phyloP scores from a whole-genome alignment of 805 yeast genomes.

The Myxozyma neglecta region DNA sequence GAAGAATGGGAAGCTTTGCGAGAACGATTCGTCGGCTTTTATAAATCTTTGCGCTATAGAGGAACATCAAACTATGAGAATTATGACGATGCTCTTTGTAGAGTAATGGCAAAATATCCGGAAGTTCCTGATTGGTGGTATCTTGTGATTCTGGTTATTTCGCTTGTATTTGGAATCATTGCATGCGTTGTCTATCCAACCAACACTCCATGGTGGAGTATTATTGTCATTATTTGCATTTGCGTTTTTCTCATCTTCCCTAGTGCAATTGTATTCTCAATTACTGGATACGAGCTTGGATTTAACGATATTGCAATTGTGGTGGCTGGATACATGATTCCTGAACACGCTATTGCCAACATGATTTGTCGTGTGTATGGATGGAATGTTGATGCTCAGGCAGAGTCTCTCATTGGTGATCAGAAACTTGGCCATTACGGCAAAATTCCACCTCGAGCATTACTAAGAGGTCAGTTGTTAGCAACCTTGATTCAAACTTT shows the following conservation, averaged over 20 bases:
- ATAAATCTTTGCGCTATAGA: slow-evolving; percentile 25
- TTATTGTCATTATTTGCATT: slow-evolving; percentile 56
- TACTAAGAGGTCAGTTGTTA: slow-evolving; percentile 53
- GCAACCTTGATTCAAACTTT: slow-evolving; percentile 50
- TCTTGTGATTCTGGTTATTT: slow-evolving; percentile 46
- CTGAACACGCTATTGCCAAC: slow-evolving; percentile 35
- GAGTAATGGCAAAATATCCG: slow-evolving; percentile 55
- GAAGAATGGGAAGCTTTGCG: slow-evolving; percentile 40
- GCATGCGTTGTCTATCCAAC: slow-evolving; percentile 45
- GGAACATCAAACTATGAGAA: background rate
- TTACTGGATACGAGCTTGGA: slow-evolving; percentile 60
- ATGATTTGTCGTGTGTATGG: slow-evolving; percentile 18
- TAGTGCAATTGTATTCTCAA: slow-evolving; percentile 59
- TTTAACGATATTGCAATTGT: slow-evolving; percentile 42
- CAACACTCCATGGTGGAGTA: slow-evolving; percentile 63
- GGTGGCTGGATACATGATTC: slow-evolving; percentile 42
- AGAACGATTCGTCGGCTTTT: background rate
- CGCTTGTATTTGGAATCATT: slow-evolving; percentile 39
- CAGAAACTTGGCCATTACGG: slow-evolving; percentile 66
- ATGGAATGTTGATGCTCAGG: slow-evolving; percentile 43
- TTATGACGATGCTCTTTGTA: slow-evolving; percentile 42
- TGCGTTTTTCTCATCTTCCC: slow-evolving; percentile 60
- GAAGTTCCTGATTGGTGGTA: slow-evolving; percentile 81
- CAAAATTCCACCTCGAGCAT: slow-evolving; percentile 60
- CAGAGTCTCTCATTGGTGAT: slow-evolving; percentile 54